A percentile compares a stretch with the other conserved stretches of the same genome.
Conservation (phyloP, 73 alveolate species). For the Paramecium octaurelia region DNA sequence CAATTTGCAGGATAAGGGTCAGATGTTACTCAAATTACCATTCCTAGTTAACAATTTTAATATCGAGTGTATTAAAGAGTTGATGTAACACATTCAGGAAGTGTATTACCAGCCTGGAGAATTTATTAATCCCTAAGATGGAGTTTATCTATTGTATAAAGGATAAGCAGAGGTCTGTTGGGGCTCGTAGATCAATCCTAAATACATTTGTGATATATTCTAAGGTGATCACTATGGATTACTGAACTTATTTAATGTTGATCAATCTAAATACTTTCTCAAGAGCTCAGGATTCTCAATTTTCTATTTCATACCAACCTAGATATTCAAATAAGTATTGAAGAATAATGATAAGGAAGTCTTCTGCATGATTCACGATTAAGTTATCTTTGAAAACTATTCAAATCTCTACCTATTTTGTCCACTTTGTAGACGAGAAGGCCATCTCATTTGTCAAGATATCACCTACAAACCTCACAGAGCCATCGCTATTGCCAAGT, state of each 20-base stretch:
- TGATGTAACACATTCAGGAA: neutral
- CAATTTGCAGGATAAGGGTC: neutral
- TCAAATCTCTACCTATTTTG: neutral
- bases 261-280: neutral
- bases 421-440: neutral
- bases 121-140: neutral
- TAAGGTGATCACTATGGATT: neutral
- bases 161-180: neutral
- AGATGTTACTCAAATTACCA: neutral
- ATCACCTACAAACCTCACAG: neutral
- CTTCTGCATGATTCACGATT: neutral
- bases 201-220: neutral
- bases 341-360: neutral
- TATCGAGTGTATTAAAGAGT: neutral
- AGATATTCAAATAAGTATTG: neutral
- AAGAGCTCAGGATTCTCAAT: neutral
- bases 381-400: neutral
- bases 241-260: neutral
- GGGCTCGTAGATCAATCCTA: neutral
- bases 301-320: neutral
- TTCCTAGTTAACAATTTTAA: neutral
- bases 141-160: neutral
- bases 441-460: slow-evolving; percentile 3
- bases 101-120: neutral
- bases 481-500: neutral